Percentiles rank a stretch among this genome's conserved stretches.
phyloP scores from a whole-genome alignment of 805 yeast genomes.

The Starmerella powellii region DNA sequence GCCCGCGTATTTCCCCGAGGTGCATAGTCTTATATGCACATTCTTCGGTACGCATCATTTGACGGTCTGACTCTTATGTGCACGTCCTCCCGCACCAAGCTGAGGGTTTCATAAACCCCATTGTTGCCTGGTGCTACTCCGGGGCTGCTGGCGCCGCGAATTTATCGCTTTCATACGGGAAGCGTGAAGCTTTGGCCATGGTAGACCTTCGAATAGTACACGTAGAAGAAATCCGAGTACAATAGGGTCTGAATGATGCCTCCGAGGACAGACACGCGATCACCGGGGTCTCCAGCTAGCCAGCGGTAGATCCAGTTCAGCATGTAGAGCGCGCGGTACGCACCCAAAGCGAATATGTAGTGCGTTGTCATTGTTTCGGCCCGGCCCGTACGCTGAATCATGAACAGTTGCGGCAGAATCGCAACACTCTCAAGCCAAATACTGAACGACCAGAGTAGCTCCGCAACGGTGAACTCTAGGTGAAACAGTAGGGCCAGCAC shows the following conservation, averaged over 20 bases:
- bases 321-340: constrained; percentile 78
- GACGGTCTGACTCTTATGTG: too few species aligned
- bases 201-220: constrained; percentile 70
- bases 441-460: constrained; percentile 68
- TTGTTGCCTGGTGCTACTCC: too few species aligned
- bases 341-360: constrained; percentile 85
- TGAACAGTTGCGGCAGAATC: constrained; percentile 81
- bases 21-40: too few species aligned
- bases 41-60: too few species aligned
- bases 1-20: too few species aligned
- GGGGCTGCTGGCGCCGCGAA: too few species aligned
- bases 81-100: too few species aligned
- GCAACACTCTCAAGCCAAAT: constrained; percentile 90
- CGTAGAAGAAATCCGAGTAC: constrained; percentile 91
- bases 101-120: too few species aligned
- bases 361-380: constrained; percentile 81
- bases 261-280: constrained; percentile 58
- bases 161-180: too few species aligned
- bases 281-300: constrained; percentile 38
- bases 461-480: constrained; percentile 47
- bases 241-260: constrained; percentile 77
- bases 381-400: constrained; percentile 80
- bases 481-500: constrained; percentile 52
- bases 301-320: constrained; percentile 94
- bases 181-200: constrained; percentile 66